Base-by-base conservation (phyloP, 805 yeast genomes). In the Suhomyces pyralidae region DNA sequence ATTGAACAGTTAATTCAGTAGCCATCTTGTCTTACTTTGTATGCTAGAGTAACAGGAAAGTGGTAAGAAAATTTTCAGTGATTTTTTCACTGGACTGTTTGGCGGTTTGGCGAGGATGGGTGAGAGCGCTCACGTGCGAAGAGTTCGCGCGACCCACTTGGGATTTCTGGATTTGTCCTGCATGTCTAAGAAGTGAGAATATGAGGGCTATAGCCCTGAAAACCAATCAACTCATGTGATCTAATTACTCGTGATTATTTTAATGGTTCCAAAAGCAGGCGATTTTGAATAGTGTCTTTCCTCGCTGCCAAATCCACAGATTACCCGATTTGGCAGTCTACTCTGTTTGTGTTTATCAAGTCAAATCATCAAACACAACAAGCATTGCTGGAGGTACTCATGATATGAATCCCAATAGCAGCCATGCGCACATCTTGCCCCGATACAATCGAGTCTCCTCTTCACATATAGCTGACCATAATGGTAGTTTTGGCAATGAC, bases 1-100 rank as follows among this genome's bases (percentile, higher is more conserved):
- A 88, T 88, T 94, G 99, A 84, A 94, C 99, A 80, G 97, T 93
- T 84, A 94, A 90, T 87, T 94, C 99, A 81, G 98, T 88, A 78
- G 98, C 96, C 98, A 93, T 94, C 82, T 82, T 83, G 65, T 57
- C 54, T 49, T 53, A 48, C 49, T 53, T 44, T 22, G 45, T 49
- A 49, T 25, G 49, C 48, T 45, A 40, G 40, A 47, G 46, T 32
- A 51, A 47, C 50, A 51, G 40, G 49, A 51, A 48, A 51, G 54
- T 48, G 46, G 45, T 46, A 53, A 51, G 57, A 56, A 56, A 56
- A 50, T 50, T 53, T 53, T 56, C 15, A 34, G 49, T 36, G 38
- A 30, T 46, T 46, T 45, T 45, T 51, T 47, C 47, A 40, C 45
- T 43, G 28, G 46, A 17, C 30, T 14, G 49, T 34, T 28, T 46